These are phyloP conservation scores for Coemansia sp. DNA, from an alignment of 192 early-diverging fungal species.

Conservation along the genomic window DNA sequence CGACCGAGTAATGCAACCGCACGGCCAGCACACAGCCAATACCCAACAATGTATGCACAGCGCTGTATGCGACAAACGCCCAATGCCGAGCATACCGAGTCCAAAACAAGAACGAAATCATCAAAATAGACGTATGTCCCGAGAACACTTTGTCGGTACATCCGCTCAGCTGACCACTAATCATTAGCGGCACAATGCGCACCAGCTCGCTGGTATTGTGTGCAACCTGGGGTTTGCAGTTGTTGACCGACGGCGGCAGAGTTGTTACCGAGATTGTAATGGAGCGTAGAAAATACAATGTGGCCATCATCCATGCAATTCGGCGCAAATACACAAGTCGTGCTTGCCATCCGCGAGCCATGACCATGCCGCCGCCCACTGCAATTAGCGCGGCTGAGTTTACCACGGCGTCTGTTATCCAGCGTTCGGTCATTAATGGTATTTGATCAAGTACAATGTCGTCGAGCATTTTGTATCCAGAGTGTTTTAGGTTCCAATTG, in stretches of 20 bases:
- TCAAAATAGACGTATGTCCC: constrained; percentile 59
- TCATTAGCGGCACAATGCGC: constrained; percentile 20
- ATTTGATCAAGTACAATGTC: constrained; percentile 32
- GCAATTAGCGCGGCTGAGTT: constrained; percentile 14
- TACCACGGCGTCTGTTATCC: constrained; percentile 30
- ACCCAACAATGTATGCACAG: constrained; percentile 39
- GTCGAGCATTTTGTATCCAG: constrained; percentile 10
- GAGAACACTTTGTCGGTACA: constrained; percentile 66
- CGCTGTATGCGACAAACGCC: constrained; percentile 40
- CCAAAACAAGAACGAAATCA: constrained; percentile 57
- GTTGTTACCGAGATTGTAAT: constrained; percentile 61
- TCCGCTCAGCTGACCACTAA: constrained; percentile 41
- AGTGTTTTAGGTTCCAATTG: neutral
- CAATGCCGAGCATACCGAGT: constrained; percentile 54
- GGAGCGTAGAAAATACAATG: constrained; percentile 57
- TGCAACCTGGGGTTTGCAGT: constrained; percentile 22
- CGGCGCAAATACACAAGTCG: constrained; percentile 55
- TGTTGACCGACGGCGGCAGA: constrained; percentile 46
- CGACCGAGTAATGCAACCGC: constrained; percentile 60
- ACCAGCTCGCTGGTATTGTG: constrained; percentile 12
- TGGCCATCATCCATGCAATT: constrained; percentile 52
- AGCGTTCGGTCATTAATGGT: constrained; percentile 8
- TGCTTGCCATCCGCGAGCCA: constrained; percentile 39
- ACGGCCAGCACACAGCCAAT: constrained; percentile 56
- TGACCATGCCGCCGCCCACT: constrained; percentile 20